Evolutionary conservation across 2,329 filamentous ascomycete species (phyloP), one percentile per base, ranked within the genome.

Genomic region (Clarireedia hainanense): DNA sequence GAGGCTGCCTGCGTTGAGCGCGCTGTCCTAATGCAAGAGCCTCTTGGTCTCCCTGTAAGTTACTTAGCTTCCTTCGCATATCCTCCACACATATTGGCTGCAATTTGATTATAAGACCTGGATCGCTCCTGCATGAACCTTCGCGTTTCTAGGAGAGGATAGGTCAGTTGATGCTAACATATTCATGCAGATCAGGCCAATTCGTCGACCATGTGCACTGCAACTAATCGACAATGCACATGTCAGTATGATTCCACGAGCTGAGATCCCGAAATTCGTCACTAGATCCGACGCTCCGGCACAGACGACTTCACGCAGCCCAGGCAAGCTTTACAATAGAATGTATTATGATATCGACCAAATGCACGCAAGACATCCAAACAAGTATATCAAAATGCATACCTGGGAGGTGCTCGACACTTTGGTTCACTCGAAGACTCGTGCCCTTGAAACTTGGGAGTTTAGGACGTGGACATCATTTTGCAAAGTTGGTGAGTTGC

Each of bases 401-500:
- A 20, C 36, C 12, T 37, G 24, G 9, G 52, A 51, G 17, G 37
- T 30, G 6, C 36, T 50, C 14, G 47, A 55, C n/a, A 23, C 26
- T 46, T 54, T 53, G 42, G 48, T 23, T 14, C 42, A 34, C 15
- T 26, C 20, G n/a, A 17, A 39, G 36, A 48, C 20, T n/a, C 53
- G 40, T 14, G 26, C 56, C 6, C 30, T 24, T 9, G 47, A 61
- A 39, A 63, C 58, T 2, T 66, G 64, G 65, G 65, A 68, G 7
- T 67, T 62, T 10, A 10, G 50, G 3, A 55, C 56, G 7, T 61
- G 60, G 23, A 63, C 58, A 4, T 55, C 52, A 5, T 62, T 65
- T 17, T 46, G 58, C 26, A 58, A 55, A 23, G 61, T 69, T 9
- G 64, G 67, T 14, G 61, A 65, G 43, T 39, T 67, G n/a, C 63